A percentile compares a stretch with the other conserved stretches of the same genome.
Conservation (phyloP, 257 asterid genomes). For the Fraxinus excelsior region DNA sequence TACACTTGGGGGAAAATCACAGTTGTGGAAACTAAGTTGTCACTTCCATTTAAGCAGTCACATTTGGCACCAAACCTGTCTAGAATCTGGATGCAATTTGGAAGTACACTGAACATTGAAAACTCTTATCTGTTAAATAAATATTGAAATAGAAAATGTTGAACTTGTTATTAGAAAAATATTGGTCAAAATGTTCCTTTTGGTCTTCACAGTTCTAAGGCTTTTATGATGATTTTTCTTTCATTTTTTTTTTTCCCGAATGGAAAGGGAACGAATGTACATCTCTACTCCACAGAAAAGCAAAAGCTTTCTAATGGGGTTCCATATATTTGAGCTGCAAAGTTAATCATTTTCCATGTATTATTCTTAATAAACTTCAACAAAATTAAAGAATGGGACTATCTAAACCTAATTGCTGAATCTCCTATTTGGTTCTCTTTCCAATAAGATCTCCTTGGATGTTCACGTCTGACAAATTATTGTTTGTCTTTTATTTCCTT, state of each 20-base stretch:
- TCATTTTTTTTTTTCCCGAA: not conserved
- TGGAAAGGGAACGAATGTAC: not conserved
- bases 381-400: not conserved
- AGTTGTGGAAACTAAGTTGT: not conserved
- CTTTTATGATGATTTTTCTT: not conserved
- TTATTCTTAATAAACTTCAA: not conserved
- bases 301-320: not conserved
- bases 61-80: not conserved
- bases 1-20: conserved; percentile 4
- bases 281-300: not conserved
- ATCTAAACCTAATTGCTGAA: not conserved
- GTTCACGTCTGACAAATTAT: not conserved
- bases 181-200: not conserved
- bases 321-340: not conserved
- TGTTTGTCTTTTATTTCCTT: not conserved
- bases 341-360: not conserved
- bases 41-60: not conserved
- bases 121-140: not conserved
- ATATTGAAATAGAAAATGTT: not conserved
- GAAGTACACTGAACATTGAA: not conserved
- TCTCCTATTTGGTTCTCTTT: not conserved
- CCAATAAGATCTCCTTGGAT: not conserved
- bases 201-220: not conserved
- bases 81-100: not conserved
- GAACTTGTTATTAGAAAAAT: not conserved